Evolutionary conservation across 192 early-diverging fungal genomes (phyloP), one percentile per base, ranked within the genome.

Genomic region (Coemansia interrupta): DNA sequence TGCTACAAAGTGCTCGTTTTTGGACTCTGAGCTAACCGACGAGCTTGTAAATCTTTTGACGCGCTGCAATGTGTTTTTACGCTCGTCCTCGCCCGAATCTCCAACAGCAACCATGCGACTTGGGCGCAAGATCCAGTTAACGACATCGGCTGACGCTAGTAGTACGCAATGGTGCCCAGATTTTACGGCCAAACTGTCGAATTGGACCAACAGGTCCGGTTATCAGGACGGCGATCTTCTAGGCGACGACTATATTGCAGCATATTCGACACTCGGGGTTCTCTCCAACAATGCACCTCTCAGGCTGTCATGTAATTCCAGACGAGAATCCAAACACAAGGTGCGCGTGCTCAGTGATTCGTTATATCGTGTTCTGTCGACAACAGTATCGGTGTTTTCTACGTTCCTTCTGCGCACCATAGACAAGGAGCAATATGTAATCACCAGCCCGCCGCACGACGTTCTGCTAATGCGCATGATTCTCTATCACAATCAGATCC

Each of bases 281-380:
- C n/a, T 49, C 6, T 24, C 47, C 15, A 28, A 36, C 32, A 36
- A 36, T 8, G 6, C 32, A 7, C 32, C 19, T 54, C 14, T 45
- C 32, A 38, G 51, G 23, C 4, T 17, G n/a, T 20, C 22, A 11
- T n/a, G 32, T 48, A 32, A 51, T 19, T 26, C 23, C 11, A 44
- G 12, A 32, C 52, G 18, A 29, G 58, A 18, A 36, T 17, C 40
- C n/a, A 56, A 46, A 4, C 47, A 56, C 46, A 71, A 54, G 39
- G 28, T 49, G 9, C 54, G 59, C 49, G 41, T 44, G 2, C 46
- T 78, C 15, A 65, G 62, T 28, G 51, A 59, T 19, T 62, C 75
- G 54, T 59, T 78, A 14, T 72, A 72, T 56, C 50, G 50, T 24
- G 56, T 60, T n/a, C 66, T 78, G 12, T 62, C 52, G n/a, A 72